Evolutionary conservation across 495 filamentous ascomycete genomes (phyloP).

Genomic region (Penicillium diatomitis): DNA sequence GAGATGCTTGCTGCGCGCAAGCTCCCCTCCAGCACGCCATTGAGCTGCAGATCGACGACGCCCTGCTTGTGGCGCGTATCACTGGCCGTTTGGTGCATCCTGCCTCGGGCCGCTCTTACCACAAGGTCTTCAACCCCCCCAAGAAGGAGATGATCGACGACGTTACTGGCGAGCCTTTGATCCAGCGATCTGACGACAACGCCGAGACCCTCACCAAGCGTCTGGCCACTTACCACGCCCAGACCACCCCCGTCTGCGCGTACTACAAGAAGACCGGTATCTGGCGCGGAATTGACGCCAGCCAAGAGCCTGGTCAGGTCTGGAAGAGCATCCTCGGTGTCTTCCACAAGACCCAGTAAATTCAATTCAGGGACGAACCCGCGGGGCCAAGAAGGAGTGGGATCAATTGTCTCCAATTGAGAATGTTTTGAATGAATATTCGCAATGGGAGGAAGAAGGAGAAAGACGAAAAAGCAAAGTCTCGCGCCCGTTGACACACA

Average conservation of each 20-base stretch:
- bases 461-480: too few relatives aligned
- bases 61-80: conserved; percentile 87
- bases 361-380: too few relatives aligned
- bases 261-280: conserved; percentile 98
- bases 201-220: conserved; percentile 96
- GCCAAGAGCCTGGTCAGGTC: conserved; percentile 90
- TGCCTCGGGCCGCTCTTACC: conserved; percentile 90
- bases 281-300: conserved; percentile 93
- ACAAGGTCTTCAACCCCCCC: conserved; percentile 98
- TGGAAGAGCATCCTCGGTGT: conserved; percentile 87
- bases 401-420: too few relatives aligned
- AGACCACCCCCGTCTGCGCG: conserved; percentile 82
- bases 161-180: conserved; percentile 89
- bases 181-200: conserved; percentile 96
- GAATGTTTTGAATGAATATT: too few relatives aligned
- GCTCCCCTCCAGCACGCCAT: conserved; percentile 83
- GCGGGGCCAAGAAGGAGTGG: too few relatives aligned
- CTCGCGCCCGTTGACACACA: too few relatives aligned
- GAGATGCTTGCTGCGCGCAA: conserved; percentile 68
- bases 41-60: conserved; percentile 94
- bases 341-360: conserved; percentile 51
- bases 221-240: conserved; percentile 82
- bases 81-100: conserved; percentile 95
- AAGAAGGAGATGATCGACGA: conserved; percentile 92
- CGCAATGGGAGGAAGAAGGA: too few relatives aligned